Percentiles rank a stretch among this genome's conserved stretches.
phyloP scores from a whole-genome alignment of 306 rosid genomes.

The Trifolium pratense region DNA sequence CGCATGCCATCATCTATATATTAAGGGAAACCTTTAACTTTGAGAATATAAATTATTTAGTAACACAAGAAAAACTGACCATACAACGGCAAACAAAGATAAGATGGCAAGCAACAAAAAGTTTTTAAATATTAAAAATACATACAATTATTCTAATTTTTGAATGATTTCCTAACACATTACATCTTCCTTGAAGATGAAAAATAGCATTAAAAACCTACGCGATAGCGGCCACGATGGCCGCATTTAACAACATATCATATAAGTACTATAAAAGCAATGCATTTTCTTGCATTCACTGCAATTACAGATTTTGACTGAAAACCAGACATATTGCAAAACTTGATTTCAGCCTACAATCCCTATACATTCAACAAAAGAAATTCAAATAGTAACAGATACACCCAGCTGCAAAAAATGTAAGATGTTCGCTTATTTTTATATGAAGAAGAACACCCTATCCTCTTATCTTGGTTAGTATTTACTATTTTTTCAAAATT shows the following conservation, averaged over 20 bases:
- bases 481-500: slow-evolving; percentile 6
- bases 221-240: too few relatives aligned
- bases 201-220: not conserved
- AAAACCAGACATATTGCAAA: slow-evolving; percentile 28
- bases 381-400: not conserved
- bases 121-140: slow-evolving; percentile 5
- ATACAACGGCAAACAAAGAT: slow-evolving; percentile 1
- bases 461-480: slow-evolving; percentile 10
- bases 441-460: not conserved
- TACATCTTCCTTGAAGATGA: slow-evolving; percentile 29
- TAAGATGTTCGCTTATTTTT: slow-evolving; percentile 21
- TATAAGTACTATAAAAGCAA: slow-evolving; percentile 26
- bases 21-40: slow-evolving; percentile 46
- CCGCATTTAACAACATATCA: too few relatives aligned
- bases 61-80: slow-evolving; percentile 32
- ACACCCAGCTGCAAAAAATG: slow-evolving; percentile 5
- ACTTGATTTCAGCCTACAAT: slow-evolving; percentile 11
- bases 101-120: slow-evolving; percentile 19
- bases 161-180: slow-evolving; percentile 18
- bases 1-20: slow-evolving; percentile 40
- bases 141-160: slow-evolving; percentile 1
- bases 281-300: slow-evolving; percentile 9
- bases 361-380: too few relatives aligned
- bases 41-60: slow-evolving; percentile 36
- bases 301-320: slow-evolving; percentile 18